Evolutionary conservation across 148 eudicot genomes (phyloP).

Genomic region (Rhododendron simsii): DNA sequence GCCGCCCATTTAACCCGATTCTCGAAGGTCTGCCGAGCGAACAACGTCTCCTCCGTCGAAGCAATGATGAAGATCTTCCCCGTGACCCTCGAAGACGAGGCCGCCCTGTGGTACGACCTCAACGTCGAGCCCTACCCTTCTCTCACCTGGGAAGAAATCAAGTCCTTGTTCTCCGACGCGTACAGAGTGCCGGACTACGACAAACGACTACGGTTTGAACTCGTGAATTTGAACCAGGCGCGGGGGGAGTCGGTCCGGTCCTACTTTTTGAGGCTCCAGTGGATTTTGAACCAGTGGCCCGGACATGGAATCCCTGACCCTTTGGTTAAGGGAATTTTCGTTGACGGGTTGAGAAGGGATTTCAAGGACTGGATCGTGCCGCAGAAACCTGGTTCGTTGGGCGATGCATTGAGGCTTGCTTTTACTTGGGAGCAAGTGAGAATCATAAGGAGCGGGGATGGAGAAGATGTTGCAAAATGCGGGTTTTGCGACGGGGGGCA

Average conservation of each 20-base stretch:
- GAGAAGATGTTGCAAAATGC: background rate
- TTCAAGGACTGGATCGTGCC: slow-evolving; percentile 10
- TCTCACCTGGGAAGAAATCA: slow-evolving; percentile 28
- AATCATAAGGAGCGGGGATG: background rate
- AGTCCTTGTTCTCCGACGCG: slow-evolving; percentile 18
- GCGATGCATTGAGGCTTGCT: slow-evolving; percentile 17
- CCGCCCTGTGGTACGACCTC: slow-evolving; percentile 30
- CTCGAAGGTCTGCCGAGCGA: slow-evolving; percentile 15
- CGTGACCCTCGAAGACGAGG: slow-evolving; percentile 25
- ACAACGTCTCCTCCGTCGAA: slow-evolving; percentile 15
- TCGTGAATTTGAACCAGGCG: background rate
- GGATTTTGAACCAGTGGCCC: slow-evolving; percentile 15
- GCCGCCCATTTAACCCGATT: slow-evolving; percentile 22
- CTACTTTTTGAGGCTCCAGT: slow-evolving; percentile 20
- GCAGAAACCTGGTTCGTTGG: slow-evolving; percentile 13
- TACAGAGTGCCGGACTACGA: background rate
- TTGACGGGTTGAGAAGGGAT: slow-evolving; percentile 18
- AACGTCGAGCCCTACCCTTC: slow-evolving; percentile 27
- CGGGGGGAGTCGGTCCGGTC: slow-evolving; percentile 17
- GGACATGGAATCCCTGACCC: slow-evolving; percentile 8
- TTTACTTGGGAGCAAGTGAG: slow-evolving; percentile 21
- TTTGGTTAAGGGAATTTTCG: slow-evolving; percentile 7
- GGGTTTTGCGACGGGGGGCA: slow-evolving; percentile 11
- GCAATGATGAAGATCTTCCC: slow-evolving; percentile 24
- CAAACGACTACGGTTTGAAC: background rate